A percentile compares a stretch with the other conserved stretches of the same genome.
Conservation (phyloP, 1,284 basidiomycete genomes). For the Schizophyllum commune region DNA sequence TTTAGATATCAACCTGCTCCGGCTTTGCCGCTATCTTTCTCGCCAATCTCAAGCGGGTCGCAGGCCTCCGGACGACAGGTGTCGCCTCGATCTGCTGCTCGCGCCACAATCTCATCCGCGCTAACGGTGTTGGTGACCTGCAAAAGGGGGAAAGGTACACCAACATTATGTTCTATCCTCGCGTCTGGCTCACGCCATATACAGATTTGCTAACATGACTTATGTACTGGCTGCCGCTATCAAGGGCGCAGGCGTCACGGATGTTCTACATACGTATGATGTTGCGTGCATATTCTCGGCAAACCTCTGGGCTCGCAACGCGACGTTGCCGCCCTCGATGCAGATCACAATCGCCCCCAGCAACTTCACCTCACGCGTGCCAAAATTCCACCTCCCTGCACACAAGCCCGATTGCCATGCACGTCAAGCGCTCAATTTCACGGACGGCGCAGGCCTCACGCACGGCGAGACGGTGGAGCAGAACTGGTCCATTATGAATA, state of each 20-base stretch:
- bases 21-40: background rate
- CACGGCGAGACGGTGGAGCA: slow-evolving; percentile 28
- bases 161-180: background rate
- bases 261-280: slow-evolving; percentile 13
- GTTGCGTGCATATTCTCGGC: slow-evolving; percentile 14
- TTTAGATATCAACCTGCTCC: background rate
- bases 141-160: slow-evolving; percentile 13
- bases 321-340: background rate
- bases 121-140: slow-evolving; percentile 12
- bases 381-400: slow-evolving; percentile 7
- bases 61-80: slow-evolving; percentile 4
- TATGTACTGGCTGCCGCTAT: slow-evolving; percentile 7
- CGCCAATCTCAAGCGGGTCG: background rate
- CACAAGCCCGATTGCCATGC: slow-evolving; percentile 5
- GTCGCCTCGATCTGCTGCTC: slow-evolving; percentile 12
- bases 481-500: slow-evolving; percentile 22
- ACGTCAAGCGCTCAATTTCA: slow-evolving; percentile 14
- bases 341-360: background rate
- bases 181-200: background rate
- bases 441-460: slow-evolving; percentile 18
- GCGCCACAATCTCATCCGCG: slow-evolving; percentile 10
- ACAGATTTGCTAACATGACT: slow-evolving; percentile 17
- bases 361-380: background rate
- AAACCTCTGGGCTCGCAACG: slow-evolving; percentile 5
- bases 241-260: background rate